Evolutionary conservation across 495 filamentous ascomycete species (phyloP).

Genomic region (Penicillium parvum): DNA sequence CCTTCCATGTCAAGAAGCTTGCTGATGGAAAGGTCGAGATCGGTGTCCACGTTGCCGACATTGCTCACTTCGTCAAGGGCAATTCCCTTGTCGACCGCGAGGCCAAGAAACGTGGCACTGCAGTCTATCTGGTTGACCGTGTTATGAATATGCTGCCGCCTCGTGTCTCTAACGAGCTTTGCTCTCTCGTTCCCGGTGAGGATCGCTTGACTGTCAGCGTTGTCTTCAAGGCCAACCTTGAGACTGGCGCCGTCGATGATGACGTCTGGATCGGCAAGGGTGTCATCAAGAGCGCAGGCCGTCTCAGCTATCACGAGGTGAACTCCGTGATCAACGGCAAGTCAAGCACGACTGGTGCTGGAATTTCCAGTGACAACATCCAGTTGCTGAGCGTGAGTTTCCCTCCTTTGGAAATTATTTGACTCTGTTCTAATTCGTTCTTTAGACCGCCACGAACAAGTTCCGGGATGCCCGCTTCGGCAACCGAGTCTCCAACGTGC

Average conservation of each 20-base stretch:
- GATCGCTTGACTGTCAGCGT: slow-evolving; percentile 90
- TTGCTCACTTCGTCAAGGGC: slow-evolving; percentile 93
- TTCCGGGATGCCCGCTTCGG: slow-evolving; percentile 84
- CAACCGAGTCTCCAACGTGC: slow-evolving; percentile 69
- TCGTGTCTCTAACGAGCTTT: slow-evolving; percentile 78
- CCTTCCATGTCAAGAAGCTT: slow-evolving; percentile 81
- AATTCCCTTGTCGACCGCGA: slow-evolving; percentile 96
- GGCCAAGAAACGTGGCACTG: slow-evolving; percentile 96
- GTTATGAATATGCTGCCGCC: slow-evolving; percentile 87
- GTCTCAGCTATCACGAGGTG: slow-evolving; percentile 77
- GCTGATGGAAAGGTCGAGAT: slow-evolving; percentile 84
- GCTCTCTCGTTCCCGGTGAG: slow-evolving; percentile 77
- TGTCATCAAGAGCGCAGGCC: slow-evolving; percentile 85
- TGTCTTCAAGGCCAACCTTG: slow-evolving; percentile 79
- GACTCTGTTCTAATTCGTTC: not conserved
- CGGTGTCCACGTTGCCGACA: slow-evolving; percentile 92
- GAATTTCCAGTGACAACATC: slow-evolving; percentile 64
- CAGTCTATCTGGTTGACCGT: slow-evolving; percentile 87
- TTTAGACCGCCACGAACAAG: slow-evolving; percentile 69
- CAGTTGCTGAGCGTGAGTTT: slow-evolving; percentile 66
- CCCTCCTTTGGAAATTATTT: not conserved
- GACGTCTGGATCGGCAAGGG: slow-evolving; percentile 92
- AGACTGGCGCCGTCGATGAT: slow-evolving; percentile 68
- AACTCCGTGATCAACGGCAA: slow-evolving; percentile 68
- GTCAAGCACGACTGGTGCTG: slow-evolving; percentile 52